Base-by-base conservation (phyloP, 805 yeast species). In the Candida oleophila region DNA sequence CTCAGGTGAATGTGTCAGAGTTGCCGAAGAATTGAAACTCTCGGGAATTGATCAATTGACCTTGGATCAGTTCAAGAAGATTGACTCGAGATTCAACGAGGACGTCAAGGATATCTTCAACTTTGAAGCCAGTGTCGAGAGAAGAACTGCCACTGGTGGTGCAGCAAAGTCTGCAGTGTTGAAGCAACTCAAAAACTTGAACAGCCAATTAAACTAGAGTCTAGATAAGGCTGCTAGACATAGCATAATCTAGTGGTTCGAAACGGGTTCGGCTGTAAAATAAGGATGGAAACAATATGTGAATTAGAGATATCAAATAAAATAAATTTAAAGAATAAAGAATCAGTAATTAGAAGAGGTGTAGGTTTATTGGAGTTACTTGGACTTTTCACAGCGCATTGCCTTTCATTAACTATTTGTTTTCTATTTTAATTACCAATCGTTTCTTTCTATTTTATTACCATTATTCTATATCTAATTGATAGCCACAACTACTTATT, bases 61-160 rank as follows among this genome's bases (percentile, higher is more conserved):
- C 3, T 64, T 88, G 43, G 86, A 78, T 44, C 96, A 92, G 65
- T 89, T 87, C 68, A 74, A 89, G 66, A 55, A 69, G 32, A 91
- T 94, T 54, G 98, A 94, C 61, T 45, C 72, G 1, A 79, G 98
- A 67, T 94, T 94, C 60, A 85, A 70, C 38, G 78, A 72, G 8
- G 98, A 94, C 63, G 96, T 94, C 12, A 78, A 69, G 50, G 85
- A 82, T 38, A 89, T 88, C n/a, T 94, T 94, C 62, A 78, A 92
- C 69, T 94, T 92, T 64, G 98, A 94, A 63, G 82, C 78, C 50
- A 87, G 96, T 62, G 98, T 94, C 20, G 99, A 94, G 74, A 87
- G 96, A 78, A 88, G 99, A 73, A 82, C 85, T 43, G 96, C 98
- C 18, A 90, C 83, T 47, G 99, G 99, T 51, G 99, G 99, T 55